These are phyloP conservation scores for Paramecium sexaurelia DNA, from an alignment of 73 alveolate species.

Conservation along the genomic window DNA sequence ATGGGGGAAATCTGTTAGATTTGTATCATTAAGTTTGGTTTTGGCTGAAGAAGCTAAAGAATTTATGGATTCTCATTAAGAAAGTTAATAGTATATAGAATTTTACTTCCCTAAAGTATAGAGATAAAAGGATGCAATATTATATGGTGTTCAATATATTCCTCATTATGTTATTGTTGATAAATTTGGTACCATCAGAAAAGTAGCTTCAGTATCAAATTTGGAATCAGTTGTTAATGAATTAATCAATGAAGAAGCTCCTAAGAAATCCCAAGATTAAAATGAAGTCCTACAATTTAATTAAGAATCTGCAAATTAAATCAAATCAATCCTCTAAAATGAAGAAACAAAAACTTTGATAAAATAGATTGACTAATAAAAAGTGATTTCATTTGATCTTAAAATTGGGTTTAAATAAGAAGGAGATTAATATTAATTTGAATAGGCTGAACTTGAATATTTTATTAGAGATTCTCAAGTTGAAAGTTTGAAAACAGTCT, in stretches of 20 bases:
- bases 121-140: background rate
- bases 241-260: background rate
- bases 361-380: background rate
- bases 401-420: background rate
- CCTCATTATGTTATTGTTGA: conserved; percentile 26
- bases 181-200: background rate
- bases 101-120: background rate
- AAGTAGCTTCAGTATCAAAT: background rate
- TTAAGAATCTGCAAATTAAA: background rate
- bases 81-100: background rate
- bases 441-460: background rate
- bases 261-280: background rate
- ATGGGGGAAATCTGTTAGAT: conserved; percentile 60
- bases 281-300: background rate
- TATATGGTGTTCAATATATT: conserved; percentile 23
- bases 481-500: background rate
- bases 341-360: background rate
- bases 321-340: background rate
- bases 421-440: background rate
- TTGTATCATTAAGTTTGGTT: conserved; percentile 45
- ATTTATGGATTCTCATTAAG: background rate
- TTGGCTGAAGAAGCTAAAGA: conserved; percentile 14
- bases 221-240: background rate
- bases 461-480: background rate
- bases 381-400: background rate